Conservation (phyloP, 1,139 yeast species). For the Scheffersomyces parashehatae region DNA sequence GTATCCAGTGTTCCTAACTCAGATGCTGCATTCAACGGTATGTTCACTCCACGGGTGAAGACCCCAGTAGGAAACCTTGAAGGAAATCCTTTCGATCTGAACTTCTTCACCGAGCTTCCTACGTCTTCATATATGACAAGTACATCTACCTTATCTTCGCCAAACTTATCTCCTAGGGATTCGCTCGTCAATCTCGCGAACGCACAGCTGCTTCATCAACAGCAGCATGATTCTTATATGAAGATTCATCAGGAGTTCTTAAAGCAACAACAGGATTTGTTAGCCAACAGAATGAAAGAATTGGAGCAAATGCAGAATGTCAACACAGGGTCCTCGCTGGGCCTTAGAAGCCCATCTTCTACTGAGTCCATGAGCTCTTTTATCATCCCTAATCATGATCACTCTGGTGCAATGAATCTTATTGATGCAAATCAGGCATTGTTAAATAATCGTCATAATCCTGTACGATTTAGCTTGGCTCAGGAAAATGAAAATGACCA, state of each 20-base stretch:
- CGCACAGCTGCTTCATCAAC: constrained; percentile 10
- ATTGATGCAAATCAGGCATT: constrained; percentile 9
- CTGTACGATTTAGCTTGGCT: constrained; percentile 3
- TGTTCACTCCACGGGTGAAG: constrained; percentile 39
- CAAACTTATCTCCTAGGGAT: constrained; percentile 16
- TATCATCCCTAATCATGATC: not conserved
- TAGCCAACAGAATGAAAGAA: constrained; percentile 25
- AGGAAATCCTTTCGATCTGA: constrained; percentile 41
- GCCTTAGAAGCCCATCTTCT: constrained; percentile 13
- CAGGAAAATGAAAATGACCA: constrained; percentile 1
- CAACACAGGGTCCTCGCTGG: not conserved
- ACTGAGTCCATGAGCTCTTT: constrained; percentile 16
- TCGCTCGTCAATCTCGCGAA: constrained; percentile 7
- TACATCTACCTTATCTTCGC: constrained; percentile 9
- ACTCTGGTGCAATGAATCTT: constrained; percentile 9
- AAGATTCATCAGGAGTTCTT: constrained; percentile 40
- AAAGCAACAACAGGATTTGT: constrained; percentile 38
- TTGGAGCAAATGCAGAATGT: constrained; percentile 1
- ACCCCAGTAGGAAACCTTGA: constrained; percentile 27
- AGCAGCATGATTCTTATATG: constrained; percentile 38
- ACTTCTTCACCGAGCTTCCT: constrained; percentile 21
- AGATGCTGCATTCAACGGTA: constrained; percentile 21
- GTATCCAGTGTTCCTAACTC: not conserved
- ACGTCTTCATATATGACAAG: constrained; percentile 3
- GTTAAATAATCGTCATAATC: constrained; percentile 1